Evolutionary conservation across 2,329 filamentous ascomycete genomes (phyloP).

Genomic region (Ustulina deusta): DNA sequence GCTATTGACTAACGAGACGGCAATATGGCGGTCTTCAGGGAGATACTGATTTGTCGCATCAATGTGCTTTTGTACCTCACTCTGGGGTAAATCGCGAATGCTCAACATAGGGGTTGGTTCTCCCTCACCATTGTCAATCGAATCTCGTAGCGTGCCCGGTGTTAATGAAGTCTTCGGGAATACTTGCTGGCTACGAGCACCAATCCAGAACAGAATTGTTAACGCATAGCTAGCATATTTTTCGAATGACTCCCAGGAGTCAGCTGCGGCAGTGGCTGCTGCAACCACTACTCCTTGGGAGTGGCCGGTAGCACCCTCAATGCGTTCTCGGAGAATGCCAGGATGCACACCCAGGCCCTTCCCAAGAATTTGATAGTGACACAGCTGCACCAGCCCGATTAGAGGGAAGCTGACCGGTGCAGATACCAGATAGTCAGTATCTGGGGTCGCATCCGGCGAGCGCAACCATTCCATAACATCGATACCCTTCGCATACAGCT

Average conservation of each 20-base stretch:
- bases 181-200: constrained; percentile 94
- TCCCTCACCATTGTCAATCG: constrained; percentile 94
- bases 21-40: constrained; percentile 90
- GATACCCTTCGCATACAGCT: constrained; percentile 96
- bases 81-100: constrained; percentile 89
- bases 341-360: constrained; percentile 90
- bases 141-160: constrained; percentile 90
- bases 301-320: constrained; percentile 92
- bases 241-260: constrained; percentile 92
- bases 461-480: constrained; percentile 95
- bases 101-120: constrained; percentile 96
- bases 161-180: constrained; percentile 96
- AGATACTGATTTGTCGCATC: constrained; percentile 97
- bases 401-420: constrained; percentile 95
- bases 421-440: constrained; percentile 93
- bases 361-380: constrained; percentile 95
- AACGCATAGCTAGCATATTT: constrained; percentile 83
- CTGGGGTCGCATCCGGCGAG: constrained; percentile 87
- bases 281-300: constrained; percentile 97
- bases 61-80: constrained; percentile 94
- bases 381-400: constrained; percentile 95
- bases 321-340: constrained; percentile 84
- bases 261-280: constrained; percentile 88
- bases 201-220: constrained; percentile 98
- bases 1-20: constrained; percentile 95